phyloP scores from a whole-genome alignment of 805 yeast species.

The Candida schatavii region DNA sequence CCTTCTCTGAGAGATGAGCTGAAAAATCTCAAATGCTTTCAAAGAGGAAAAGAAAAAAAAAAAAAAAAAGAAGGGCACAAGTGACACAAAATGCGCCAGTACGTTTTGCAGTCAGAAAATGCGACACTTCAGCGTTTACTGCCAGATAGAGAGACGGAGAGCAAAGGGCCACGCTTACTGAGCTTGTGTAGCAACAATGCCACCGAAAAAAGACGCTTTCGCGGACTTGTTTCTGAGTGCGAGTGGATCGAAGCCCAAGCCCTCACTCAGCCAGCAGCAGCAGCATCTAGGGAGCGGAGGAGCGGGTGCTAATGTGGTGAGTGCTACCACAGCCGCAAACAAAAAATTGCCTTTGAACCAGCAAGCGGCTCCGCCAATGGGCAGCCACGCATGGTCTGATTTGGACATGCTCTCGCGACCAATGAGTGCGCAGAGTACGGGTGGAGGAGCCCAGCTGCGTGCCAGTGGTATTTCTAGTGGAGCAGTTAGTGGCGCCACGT shows the following conservation, averaged over 20 bases:
- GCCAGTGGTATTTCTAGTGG: not conserved
- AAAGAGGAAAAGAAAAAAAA: conserved; percentile 1
- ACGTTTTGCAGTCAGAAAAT: not conserved
- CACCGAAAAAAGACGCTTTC: conserved; percentile 45
- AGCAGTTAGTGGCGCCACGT: not conserved
- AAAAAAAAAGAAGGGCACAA: not conserved
- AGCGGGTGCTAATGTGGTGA: too few relatives aligned
- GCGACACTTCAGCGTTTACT: not conserved
- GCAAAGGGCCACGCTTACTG: too few relatives aligned
- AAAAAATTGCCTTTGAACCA: not conserved
- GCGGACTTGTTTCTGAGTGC: conserved; percentile 41
- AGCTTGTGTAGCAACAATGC: conserved; percentile 11
- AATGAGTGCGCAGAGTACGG: conserved; percentile 1
- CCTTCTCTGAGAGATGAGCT: conserved; percentile 2
- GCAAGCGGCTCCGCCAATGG: not conserved
- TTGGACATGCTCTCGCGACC: conserved; percentile 30
- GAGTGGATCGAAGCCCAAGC: conserved; percentile 13
- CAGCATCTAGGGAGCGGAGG: too few relatives aligned
- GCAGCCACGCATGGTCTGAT: conserved; percentile 27
- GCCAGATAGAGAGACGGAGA: too few relatives aligned
- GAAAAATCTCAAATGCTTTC: not conserved
- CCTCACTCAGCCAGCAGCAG: conserved; percentile 6
- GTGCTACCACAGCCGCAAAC: too few relatives aligned
- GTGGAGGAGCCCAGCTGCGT: conserved; percentile 3
- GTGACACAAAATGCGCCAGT: not conserved